Evolutionary conservation across 495 filamentous ascomycete genomes (phyloP).

Genomic region (Penicillium bialowiezense): DNA sequence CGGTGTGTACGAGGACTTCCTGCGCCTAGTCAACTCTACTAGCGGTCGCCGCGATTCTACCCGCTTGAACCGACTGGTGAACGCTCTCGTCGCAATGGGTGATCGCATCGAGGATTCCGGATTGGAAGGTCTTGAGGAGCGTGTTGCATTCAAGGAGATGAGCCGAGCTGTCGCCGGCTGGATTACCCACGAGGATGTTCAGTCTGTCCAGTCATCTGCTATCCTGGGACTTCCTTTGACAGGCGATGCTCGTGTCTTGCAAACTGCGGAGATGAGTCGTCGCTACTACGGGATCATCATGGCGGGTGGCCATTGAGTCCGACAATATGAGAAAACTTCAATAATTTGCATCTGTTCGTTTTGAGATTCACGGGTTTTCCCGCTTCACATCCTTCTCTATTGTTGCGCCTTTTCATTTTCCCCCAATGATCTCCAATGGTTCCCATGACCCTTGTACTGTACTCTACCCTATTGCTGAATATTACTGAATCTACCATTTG

Average conservation of each 20-base stretch:
- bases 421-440: conserved; percentile 5
- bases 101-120: conserved; percentile 50
- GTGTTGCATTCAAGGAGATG: conserved; percentile 72
- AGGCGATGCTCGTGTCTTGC: conserved; percentile 64
- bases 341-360: background rate
- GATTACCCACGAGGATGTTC: conserved; percentile 57
- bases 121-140: conserved; percentile 70
- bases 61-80: conserved; percentile 57
- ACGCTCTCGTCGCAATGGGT: conserved; percentile 61
- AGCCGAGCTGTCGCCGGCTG: conserved; percentile 56
- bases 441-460: conserved; percentile 16
- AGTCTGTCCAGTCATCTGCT: conserved; percentile 42
- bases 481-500: conserved; percentile 1
- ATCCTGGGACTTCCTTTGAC: conserved; percentile 68
- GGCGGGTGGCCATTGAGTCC: conserved; percentile 41
- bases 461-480: conserved; percentile 5
- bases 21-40: conserved; percentile 52
- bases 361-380: background rate
- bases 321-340: background rate
- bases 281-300: conserved; percentile 61
- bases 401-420: background rate
- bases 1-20: conserved; percentile 77
- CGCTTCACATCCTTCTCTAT: too few relatives aligned
- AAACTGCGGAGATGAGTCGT: conserved; percentile 66
- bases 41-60: conserved; percentile 34